phyloP scores from a whole-genome alignment of 768 basidiomycete genomes.

The Suillus weaverae region DNA sequence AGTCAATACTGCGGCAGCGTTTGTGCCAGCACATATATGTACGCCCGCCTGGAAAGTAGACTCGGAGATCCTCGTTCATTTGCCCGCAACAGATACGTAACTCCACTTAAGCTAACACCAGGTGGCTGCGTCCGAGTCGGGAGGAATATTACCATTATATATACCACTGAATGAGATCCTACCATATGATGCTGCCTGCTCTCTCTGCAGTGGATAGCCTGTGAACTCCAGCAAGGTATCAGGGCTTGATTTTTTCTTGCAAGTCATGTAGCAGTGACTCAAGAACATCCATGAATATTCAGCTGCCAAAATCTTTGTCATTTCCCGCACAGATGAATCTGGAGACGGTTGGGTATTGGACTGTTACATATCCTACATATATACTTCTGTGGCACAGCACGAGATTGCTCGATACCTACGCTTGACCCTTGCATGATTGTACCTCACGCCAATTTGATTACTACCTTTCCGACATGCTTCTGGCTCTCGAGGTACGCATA shows the following conservation, averaged over 20 bases:
- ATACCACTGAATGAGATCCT: no score
- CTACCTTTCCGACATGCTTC: slow-evolving; percentile 62
- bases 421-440: neutral
- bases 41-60: no score
- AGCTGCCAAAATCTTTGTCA: neutral
- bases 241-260: neutral
- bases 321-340: neutral
- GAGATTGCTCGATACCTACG: neutral
- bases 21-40: no score
- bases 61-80: no score
- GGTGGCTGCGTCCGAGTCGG: no score
- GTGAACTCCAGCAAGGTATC: neutral
- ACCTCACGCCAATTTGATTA: slow-evolving; percentile 42
- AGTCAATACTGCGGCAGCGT: no score
- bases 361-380: neutral
- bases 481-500: slow-evolving; percentile 54
- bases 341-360: neutral
- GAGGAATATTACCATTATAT: no score
- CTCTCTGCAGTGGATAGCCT: no score
- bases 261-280: neutral
- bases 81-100: no score
- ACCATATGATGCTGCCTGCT: neutral
- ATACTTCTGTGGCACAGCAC: neutral
- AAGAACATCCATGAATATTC: neutral
- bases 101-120: no score